A percentile compares a stretch with the other conserved stretches of the same genome.
phyloP scores from a whole-genome alignment of 495 filamentous ascomycete genomes.

The Elasticomyces elasticus region DNA sequence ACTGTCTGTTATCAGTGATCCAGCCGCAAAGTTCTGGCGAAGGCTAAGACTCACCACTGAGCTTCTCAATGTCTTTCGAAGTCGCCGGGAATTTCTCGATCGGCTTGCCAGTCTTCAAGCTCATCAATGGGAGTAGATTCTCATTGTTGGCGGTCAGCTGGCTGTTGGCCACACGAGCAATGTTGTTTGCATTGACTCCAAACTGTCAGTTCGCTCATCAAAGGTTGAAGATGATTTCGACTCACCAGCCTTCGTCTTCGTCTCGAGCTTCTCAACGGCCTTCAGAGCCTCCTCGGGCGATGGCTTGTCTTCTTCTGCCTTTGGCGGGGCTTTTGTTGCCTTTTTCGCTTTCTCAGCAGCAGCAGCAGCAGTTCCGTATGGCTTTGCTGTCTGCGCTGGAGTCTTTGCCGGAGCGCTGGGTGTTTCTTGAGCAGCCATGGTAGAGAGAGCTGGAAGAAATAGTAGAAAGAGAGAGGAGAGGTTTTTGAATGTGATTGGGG shows the following conservation, averaged over 20 bases:
- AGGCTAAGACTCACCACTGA: constrained; percentile 11
- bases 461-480: background rate
- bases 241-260: constrained; percentile 16
- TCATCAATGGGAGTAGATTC: constrained; percentile 15
- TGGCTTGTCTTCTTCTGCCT: background rate
- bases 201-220: too few relatives aligned
- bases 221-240: too few relatives aligned
- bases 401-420: background rate
- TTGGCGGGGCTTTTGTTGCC: background rate
- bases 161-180: constrained; percentile 25
- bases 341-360: background rate
- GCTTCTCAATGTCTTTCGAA: constrained; percentile 18
- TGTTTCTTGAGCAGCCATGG: background rate
- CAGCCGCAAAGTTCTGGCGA: background rate
- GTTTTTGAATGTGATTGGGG: background rate
- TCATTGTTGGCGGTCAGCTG: constrained; percentile 17
- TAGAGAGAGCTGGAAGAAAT: background rate
- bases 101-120: constrained; percentile 22
- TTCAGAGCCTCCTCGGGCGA: constrained; percentile 10
- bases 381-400: constrained; percentile 9
- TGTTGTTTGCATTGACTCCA: constrained; percentile 25
- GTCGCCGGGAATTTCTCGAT: constrained; percentile 22
- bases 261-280: constrained; percentile 20
- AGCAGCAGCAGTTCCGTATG: constrained; percentile 5
- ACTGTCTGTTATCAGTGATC: constrained; percentile 4